Conservation (phyloP, 139 green algal genomes). For the Chlorella sorokiniana region DNA sequence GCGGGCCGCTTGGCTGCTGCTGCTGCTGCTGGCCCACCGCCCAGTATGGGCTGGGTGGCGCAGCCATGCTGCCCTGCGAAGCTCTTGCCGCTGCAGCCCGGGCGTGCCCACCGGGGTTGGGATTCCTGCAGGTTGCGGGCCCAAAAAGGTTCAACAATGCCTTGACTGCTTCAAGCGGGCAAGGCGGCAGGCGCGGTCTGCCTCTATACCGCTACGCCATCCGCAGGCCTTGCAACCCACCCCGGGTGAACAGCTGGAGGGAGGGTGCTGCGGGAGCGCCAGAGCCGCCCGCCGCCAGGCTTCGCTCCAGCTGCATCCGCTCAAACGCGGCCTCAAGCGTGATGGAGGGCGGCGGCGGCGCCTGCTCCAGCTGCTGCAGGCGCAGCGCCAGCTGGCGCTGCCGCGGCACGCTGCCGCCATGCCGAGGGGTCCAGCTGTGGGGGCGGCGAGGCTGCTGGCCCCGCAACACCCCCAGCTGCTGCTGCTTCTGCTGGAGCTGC, state of each 20-base stretch:
- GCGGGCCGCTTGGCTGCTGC: background rate
- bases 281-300: background rate
- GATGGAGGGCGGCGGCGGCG: background rate
- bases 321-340: background rate
- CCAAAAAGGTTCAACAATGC: too few relatives aligned
- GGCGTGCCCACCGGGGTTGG: background rate
- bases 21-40: background rate
- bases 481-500: background rate
- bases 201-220: too few relatives aligned
- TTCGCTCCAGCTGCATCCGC: constrained; percentile 3
- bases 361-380: background rate
- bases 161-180: too few relatives aligned
- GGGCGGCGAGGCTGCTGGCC: background rate
- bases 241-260: background rate
- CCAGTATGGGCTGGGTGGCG: too few relatives aligned
- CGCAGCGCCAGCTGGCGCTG: background rate
- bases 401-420: background rate
- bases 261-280: background rate
- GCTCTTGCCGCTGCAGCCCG: background rate
- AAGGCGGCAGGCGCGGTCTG: too few relatives aligned
- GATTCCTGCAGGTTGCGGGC: constrained; percentile 1
- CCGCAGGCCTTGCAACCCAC: too few relatives aligned
- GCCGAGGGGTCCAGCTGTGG: background rate
- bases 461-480: background rate
- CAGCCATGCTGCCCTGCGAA: too few relatives aligned